Conservation (phyloP, 2,329 filamentous ascomycete genomes). For the Tolypocladium ovalisporum region DNA sequence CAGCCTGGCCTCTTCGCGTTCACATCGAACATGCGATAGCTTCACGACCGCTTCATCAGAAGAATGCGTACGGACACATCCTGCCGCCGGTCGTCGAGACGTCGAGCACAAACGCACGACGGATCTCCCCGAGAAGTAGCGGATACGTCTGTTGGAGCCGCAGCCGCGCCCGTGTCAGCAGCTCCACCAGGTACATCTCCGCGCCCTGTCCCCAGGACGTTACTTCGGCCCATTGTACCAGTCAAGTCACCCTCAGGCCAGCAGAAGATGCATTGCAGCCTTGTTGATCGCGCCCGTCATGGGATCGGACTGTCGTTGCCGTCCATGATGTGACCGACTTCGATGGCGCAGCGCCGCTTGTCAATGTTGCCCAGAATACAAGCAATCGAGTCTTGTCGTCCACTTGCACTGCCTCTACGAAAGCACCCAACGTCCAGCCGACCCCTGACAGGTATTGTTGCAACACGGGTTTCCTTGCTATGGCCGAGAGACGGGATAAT, state of each 20-base stretch:
- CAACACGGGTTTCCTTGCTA: not conserved
- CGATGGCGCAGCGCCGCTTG: not conserved
- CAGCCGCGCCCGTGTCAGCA: not conserved
- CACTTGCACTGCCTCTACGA: not conserved
- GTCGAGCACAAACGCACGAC: not conserved
- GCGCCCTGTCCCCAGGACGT: not conserved
- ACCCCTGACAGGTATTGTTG: not conserved
- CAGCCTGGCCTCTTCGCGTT: not conserved
- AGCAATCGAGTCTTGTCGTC: not conserved
- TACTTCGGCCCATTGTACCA: not conserved
- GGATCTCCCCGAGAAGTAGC: not conserved
- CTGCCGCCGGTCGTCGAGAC: not conserved
- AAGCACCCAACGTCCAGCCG: not conserved
- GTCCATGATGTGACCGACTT: not conserved
- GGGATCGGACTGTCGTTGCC: not conserved
- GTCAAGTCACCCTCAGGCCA: not conserved
- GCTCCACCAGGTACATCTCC: constrained; percentile 1
- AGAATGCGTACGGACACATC: too few relatives aligned
- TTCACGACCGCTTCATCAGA: not conserved
- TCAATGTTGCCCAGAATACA: not conserved
- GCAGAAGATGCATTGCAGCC: not conserved
- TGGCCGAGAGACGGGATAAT: too few relatives aligned
- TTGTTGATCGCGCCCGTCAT: not conserved
- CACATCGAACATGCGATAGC: not conserved
- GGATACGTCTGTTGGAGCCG: not conserved